A percentile compares a stretch with the other conserved stretches of the same genome.
Conservation (phyloP, 2,329 filamentous ascomycete species). For the Aspergillus novoparasiticus region DNA sequence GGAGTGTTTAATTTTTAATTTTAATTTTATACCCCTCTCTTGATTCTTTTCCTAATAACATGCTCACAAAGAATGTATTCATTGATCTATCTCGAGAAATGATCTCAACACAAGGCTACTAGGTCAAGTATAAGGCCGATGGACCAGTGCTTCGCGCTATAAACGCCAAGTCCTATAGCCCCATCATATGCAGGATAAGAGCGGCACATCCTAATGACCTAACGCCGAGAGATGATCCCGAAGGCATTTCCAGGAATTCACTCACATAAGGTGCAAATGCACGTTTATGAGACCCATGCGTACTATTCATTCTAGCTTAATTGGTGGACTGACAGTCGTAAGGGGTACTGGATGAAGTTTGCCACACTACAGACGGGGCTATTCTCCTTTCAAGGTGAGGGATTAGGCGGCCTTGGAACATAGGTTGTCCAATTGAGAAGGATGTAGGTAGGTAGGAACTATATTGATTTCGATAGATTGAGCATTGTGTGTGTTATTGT, state of each 20-base stretch:
- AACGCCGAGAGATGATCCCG: slow-evolving; percentile 1
- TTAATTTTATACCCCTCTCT: background rate
- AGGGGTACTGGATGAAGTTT: slow-evolving; percentile 7
- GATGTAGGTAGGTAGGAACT: background rate
- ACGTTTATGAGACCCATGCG: slow-evolving; percentile 10
- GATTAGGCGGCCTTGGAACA: background rate
- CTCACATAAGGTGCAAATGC: slow-evolving; percentile 7
- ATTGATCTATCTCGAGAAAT: background rate
- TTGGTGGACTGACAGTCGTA: slow-evolving; percentile 8
- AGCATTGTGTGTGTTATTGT: background rate
- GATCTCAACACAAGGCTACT: background rate
- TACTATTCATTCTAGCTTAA: background rate
- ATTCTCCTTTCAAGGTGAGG: background rate
- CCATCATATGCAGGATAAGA: slow-evolving; percentile 2
- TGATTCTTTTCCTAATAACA: background rate
- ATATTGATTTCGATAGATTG: background rate
- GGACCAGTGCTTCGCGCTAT: background rate
- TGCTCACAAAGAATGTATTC: background rate
- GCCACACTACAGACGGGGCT: slow-evolving; percentile 1
- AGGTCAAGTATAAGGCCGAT: background rate
- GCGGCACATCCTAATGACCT: slow-evolving; percentile 1
- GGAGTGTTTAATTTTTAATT: background rate
- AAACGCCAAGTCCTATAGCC: background rate
- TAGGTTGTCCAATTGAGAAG: background rate
- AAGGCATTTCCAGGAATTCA: slow-evolving; percentile 13